phyloP scores from a whole-genome alignment of 441 rosid species.

The Corymbia calophylla region DNA sequence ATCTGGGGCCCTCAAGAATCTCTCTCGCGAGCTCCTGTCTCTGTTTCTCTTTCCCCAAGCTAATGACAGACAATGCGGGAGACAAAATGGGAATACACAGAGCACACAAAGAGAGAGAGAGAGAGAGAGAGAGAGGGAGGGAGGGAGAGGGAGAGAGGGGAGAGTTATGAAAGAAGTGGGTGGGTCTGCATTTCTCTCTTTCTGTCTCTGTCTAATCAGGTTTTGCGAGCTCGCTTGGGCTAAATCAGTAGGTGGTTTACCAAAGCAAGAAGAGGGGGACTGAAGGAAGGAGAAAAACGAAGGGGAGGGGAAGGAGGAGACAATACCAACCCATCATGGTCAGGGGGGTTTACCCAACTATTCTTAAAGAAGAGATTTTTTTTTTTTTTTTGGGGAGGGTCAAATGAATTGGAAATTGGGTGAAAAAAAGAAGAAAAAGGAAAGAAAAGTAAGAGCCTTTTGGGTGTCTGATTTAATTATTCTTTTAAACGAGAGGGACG shows the following conservation, averaged over 20 bases:
- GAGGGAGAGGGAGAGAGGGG: not conserved
- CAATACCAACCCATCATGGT: not conserved
- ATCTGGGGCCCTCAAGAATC: not conserved
- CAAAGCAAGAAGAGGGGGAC: conserved; percentile 1
- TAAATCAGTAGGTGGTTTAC: conserved; percentile 6
- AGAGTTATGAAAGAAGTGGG: not conserved
- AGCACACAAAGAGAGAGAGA: not conserved
- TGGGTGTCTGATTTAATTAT: not conserved
- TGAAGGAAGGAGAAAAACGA: not conserved
- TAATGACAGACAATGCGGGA: not conserved
- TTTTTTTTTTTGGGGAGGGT: not conserved
- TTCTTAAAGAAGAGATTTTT: not conserved
- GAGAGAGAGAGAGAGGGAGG: not conserved
- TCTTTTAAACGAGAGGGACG: not conserved
- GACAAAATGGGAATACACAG: not conserved
- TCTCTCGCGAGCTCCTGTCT: not conserved
- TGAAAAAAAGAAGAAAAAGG: not conserved
- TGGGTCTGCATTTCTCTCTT: not conserved
- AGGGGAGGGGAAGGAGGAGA: not conserved
- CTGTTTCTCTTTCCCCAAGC: not conserved
- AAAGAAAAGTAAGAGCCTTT: not conserved
- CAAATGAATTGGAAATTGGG: not conserved
- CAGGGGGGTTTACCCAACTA: not conserved
- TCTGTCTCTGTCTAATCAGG: not conserved
- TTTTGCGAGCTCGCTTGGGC: not conserved